Percentiles rank a stretch among this genome's conserved stretches.
phyloP scores from a whole-genome alignment of 1,284 basidiomycete species.

The Ustilago xerochloae region DNA sequence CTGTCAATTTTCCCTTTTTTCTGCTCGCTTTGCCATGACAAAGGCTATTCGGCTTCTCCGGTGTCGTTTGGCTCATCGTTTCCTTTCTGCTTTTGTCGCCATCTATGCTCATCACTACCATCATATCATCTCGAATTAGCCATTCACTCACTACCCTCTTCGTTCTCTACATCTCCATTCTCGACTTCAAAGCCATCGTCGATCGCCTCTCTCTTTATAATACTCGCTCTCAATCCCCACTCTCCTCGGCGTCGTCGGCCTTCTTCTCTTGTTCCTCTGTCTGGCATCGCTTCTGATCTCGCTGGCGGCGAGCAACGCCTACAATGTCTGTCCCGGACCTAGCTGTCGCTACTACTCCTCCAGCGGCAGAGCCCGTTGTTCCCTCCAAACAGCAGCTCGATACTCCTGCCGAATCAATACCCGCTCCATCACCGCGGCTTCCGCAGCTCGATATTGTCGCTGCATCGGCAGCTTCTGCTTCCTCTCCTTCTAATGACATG shows the following conservation, averaged over 20 bases:
- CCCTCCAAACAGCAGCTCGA: background rate
- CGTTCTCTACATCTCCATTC: background rate
- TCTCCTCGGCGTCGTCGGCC: too few relatives aligned
- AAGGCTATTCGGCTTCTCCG: conserved; percentile 2
- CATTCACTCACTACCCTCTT: too few relatives aligned
- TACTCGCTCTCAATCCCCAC: background rate
- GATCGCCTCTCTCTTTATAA: background rate
- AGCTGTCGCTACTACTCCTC: conserved; percentile 2
- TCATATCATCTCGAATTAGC: background rate
- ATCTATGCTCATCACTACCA: background rate
- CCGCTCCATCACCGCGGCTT: conserved; percentile 12
- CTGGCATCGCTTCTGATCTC: background rate
- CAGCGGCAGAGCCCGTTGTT: background rate
- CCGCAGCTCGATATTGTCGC: conserved; percentile 14
- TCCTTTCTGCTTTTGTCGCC: background rate
- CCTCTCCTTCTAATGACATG: conserved; percentile 28
- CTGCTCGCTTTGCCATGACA: background rate
- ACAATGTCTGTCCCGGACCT: conserved; percentile 22
- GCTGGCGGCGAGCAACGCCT: background rate
- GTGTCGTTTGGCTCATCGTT: background rate
- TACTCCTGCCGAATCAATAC: background rate
- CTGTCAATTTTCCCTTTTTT: background rate
- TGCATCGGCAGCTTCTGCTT: conserved; percentile 26
- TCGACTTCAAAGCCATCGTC: background rate
- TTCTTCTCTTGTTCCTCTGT: background rate